Evolutionary conservation across 257 asterid species (phyloP), one percentile per base, ranked within the genome.

Genomic region (Ophiorrhiza pumila): DNA sequence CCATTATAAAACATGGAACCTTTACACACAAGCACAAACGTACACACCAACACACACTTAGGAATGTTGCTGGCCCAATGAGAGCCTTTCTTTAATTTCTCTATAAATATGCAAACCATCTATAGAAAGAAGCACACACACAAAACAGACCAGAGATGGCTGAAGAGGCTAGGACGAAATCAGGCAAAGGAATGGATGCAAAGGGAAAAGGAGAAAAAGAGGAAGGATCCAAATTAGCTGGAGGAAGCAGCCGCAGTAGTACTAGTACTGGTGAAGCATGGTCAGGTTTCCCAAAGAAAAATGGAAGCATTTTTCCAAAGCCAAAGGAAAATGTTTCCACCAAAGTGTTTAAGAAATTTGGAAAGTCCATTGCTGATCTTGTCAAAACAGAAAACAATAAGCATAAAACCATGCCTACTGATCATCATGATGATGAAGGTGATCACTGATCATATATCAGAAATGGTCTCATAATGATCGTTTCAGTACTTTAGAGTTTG

Each of bases 271-370:
- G n/a, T 61, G 32, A 41, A 35, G 56, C 20, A 64, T 13, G 61
- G 22, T 23, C 17, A 9, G 37, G 42, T 17, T 58, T 58, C 64
- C 64, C 39, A 29, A 57, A 57, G 62, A 58, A 66, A 17, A 22
- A 45, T 11, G 78, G 58, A 13, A 77, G 81, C 50, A 25, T 78
- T 32, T 0, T 72, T 20, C 85, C 85, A 0, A 57, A 68, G 57
- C 45, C 45, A 1, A 76, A 32, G 69, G 69, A 71, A 37, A 49
- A 42, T n/a, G 81, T 82, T 25, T 69, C 81, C 0, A 76, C 81
- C 20, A 64, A 41, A 80, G 45, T 73, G 76, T 65, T 25, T 25
- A 76, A 79, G 76, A 76, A 66, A 32, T 7, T 58, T 58, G 64
- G 64, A 1, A 11, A 31, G 12, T 2, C n/a, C 17, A 1, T 58